Conservation (phyloP, 2,329 filamentous ascomycete genomes). For the Ambrosiella xylebori region DNA sequence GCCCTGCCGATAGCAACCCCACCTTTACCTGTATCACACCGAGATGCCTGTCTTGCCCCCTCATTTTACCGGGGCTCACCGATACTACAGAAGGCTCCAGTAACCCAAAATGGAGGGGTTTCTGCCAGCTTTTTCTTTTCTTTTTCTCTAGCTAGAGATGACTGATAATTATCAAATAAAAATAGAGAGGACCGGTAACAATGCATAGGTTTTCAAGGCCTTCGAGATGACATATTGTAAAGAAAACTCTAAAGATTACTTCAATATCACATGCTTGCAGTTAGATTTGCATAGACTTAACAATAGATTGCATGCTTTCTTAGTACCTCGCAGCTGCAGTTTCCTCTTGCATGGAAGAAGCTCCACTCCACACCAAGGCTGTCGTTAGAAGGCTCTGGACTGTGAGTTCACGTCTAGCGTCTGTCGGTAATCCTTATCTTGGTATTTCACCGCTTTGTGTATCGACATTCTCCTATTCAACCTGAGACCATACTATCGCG, state of each 20-base stretch:
- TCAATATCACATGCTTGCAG: too few species aligned
- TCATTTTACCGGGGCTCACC: conserved; percentile 1
- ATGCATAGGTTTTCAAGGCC: background rate
- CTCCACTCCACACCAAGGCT: conserved; percentile 8
- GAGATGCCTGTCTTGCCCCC: background rate
- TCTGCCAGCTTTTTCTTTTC: conserved; percentile 10
- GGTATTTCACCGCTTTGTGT: conserved; percentile 11
- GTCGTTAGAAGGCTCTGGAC: conserved; percentile 3
- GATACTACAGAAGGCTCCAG: conserved; percentile 8
- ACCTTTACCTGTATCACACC: background rate
- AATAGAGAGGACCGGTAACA: background rate
- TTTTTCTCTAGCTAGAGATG: conserved; percentile 1
- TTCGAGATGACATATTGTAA: too few species aligned
- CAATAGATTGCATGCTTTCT: conserved; percentile 1
- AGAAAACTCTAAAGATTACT: too few species aligned
- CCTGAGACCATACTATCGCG: background rate
- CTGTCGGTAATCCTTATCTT: conserved; percentile 4
- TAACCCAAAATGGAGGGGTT: background rate
- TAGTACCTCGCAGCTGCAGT: background rate
- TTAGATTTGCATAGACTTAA: background rate
- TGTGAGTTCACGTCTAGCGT: conserved; percentile 6
- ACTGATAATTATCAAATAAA: background rate
- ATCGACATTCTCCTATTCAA: background rate
- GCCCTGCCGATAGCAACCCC: background rate
- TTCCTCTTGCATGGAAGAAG: background rate